A percentile compares a stretch with the other conserved stretches of the same genome.
phyloP scores from a whole-genome alignment of 139 green algal species.

The Medakamo hakoo region DNA sequence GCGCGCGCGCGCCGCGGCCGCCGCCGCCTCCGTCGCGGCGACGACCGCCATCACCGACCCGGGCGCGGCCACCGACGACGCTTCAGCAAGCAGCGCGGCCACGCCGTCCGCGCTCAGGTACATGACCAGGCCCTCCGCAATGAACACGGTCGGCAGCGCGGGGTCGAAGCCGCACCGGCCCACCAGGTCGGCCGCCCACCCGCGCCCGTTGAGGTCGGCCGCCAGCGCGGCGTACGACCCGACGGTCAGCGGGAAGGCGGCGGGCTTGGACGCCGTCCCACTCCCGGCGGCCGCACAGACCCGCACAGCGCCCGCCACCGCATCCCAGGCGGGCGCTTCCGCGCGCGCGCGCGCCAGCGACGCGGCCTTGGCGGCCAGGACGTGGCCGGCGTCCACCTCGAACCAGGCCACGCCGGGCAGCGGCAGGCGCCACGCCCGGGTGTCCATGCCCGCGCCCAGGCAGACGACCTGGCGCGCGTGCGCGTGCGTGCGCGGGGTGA shows the following conservation, averaged over 20 bases:
- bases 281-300: not conserved
- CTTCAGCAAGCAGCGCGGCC: not conserved
- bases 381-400: not conserved
- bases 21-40: not conserved
- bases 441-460: not conserved
- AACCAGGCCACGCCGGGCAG: not conserved
- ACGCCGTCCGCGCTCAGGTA: not conserved
- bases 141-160: not conserved
- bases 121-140: not conserved
- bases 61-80: not conserved
- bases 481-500: not conserved
- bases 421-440: not conserved
- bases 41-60: not conserved
- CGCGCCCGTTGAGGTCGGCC: not conserved
- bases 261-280: too few relatives aligned
- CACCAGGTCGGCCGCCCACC: not conserved
- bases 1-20: too few relatives aligned
- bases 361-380: not conserved
- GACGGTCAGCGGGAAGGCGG: not conserved
- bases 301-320: not conserved
- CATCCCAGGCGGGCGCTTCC: too few relatives aligned
- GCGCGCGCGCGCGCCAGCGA: not conserved
- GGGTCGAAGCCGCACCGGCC: not conserved
- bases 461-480: not conserved
- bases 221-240: not conserved